Evolutionary conservation across 176 grass and related monocot genomes (phyloP).

Genomic region (Rhipidocladum racemiflorum): DNA sequence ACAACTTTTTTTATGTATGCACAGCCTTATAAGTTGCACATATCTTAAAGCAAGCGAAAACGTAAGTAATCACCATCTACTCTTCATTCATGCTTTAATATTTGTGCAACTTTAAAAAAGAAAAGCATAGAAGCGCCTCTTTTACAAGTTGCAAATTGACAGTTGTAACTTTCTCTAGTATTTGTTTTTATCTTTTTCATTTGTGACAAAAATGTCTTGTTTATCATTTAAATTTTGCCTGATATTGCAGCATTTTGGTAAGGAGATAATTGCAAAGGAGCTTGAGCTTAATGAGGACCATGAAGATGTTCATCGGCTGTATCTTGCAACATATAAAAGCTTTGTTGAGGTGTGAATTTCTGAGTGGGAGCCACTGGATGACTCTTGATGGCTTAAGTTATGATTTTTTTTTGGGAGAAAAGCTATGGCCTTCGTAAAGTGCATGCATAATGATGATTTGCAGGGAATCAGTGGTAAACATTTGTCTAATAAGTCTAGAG

Average conservation of each 20-base stretch:
- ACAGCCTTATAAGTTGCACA: no score
- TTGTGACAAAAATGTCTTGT: neutral
- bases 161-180: neutral
- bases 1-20: neutral
- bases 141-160: neutral
- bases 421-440: neutral
- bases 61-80: no score
- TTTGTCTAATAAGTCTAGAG: neutral
- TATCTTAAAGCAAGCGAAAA: no score
- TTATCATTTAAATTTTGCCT: slow-evolving; percentile 10
- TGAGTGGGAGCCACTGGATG: neutral
- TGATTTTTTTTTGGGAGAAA: neutral
- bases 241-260: slow-evolving; percentile 75
- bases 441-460: neutral
- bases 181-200: neutral
- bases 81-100: no score
- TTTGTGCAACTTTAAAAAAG: no score
- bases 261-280: slow-evolving; percentile 97
- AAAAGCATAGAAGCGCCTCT: no score
- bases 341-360: slow-evolving; percentile 69
- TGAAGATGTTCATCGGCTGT: slow-evolving; percentile 77
- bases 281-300: slow-evolving; percentile 75
- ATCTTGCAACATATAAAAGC: slow-evolving; percentile 93
- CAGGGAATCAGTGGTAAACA: neutral
- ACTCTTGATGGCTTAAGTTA: neutral